Evolutionary conservation across 805 yeast species (phyloP).

Genomic region (Cyberlindnera maritima): DNA sequence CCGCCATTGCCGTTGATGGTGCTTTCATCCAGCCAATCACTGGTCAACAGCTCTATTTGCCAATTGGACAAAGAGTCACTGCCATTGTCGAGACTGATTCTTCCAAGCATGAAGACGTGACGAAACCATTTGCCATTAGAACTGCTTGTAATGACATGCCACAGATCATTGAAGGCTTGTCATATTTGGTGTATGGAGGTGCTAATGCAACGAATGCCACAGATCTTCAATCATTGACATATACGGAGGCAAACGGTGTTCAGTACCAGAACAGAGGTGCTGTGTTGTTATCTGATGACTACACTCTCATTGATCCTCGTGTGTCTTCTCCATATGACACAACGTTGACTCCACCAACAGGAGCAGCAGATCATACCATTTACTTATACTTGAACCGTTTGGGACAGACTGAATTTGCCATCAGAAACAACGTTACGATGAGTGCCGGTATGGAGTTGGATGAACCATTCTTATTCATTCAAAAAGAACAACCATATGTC

Average conservation of each 20-base stretch:
- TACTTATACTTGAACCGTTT: conserved; percentile 32
- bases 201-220: conserved; percentile 3
- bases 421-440: conserved; percentile 26
- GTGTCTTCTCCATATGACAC: conserved; percentile 24
- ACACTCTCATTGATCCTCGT: conserved; percentile 18
- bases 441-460: conserved; percentile 28
- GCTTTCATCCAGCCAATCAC: conserved; percentile 28
- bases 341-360: conserved; percentile 8
- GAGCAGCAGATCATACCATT: conserved; percentile 30
- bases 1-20: conserved; percentile 35
- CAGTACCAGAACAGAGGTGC: conserved; percentile 27
- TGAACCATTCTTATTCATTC: conserved; percentile 27
- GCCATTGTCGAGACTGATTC: conserved; percentile 28
- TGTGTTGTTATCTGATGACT: conserved; percentile 8
- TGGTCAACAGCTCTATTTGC: conserved; percentile 30
- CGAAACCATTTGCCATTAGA: conserved; percentile 21
- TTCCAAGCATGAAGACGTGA: conserved; percentile 17
- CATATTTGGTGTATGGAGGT: conserved; percentile 27
- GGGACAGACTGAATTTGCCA: conserved; percentile 30
- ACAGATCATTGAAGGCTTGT: conserved; percentile 31
- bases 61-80: conserved; percentile 34
- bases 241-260: conserved; percentile 19
- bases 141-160: conserved; percentile 26
- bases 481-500: conserved; percentile 18
- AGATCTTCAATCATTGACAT: not conserved